phyloP scores from a whole-genome alignment of 129 eudicot genomes.

The Scalesia atractyloides region DNA sequence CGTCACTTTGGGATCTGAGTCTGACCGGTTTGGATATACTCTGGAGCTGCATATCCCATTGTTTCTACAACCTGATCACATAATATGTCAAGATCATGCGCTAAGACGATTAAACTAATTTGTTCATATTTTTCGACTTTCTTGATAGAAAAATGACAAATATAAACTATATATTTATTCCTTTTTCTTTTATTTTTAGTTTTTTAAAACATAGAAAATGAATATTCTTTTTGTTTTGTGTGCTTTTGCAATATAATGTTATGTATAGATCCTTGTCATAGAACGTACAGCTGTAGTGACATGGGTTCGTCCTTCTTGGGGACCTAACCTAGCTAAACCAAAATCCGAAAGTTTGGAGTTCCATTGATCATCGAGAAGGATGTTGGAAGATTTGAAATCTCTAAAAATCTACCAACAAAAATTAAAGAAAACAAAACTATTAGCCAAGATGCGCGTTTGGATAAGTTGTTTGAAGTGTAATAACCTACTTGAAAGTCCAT shows the following conservation, averaged over 20 bases:
- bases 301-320: constrained; percentile 68
- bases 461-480: too few species aligned
- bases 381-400: constrained; percentile 1
- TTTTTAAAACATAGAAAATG: too few species aligned
- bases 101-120: too few species aligned
- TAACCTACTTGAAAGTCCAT: constrained; percentile 68
- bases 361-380: constrained; percentile 17
- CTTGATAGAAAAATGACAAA: neutral
- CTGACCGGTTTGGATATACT: too few species aligned
- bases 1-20: too few species aligned
- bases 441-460: neutral
- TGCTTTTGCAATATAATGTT: too few species aligned
- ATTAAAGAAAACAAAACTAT: constrained; percentile 7
- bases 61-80: constrained; percentile 59
- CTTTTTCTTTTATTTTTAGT: too few species aligned
- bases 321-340: neutral
- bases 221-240: too few species aligned
- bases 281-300: constrained; percentile 74
- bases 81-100: neutral
- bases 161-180: too few species aligned
- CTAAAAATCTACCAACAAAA: neutral
- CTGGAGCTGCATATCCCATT: too few species aligned
- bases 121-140: neutral
- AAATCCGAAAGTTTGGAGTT: constrained; percentile 36
- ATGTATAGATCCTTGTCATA: too few species aligned